Conservation (phyloP, 2,329 filamentous ascomycete species). For the Rutstroemia sp. region DNA sequence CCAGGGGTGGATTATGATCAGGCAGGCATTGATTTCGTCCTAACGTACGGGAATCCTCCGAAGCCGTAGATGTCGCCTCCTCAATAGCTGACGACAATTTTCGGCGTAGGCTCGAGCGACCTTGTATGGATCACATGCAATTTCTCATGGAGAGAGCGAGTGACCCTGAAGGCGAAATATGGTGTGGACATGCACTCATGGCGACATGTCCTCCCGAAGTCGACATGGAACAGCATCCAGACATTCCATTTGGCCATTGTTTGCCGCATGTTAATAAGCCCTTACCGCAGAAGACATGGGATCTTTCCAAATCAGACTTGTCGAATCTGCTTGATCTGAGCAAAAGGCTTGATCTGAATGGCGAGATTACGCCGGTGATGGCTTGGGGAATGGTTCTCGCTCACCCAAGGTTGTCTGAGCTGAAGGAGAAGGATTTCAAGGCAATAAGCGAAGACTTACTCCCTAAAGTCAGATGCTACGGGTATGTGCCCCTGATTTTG, state of each 20-base stretch:
- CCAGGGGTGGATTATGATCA: slow-evolving; percentile 64
- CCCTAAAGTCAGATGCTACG: slow-evolving; percentile 84
- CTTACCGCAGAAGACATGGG: slow-evolving; percentile 57
- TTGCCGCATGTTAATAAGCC: slow-evolving; percentile 10
- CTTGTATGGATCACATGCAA: slow-evolving; percentile 87
- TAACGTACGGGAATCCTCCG: slow-evolving; percentile 67
- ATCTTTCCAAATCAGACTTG: slow-evolving; percentile 69
- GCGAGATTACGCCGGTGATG: slow-evolving; percentile 93
- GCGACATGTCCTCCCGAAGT: slow-evolving; percentile 68
- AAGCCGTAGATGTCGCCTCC: slow-evolving; percentile 60
- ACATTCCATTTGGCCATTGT: slow-evolving; percentile 46
- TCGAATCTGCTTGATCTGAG: slow-evolving; percentile 79
- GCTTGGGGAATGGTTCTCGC: slow-evolving; percentile 77
- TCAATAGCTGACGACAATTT: slow-evolving; percentile 40
- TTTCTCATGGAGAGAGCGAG: slow-evolving; percentile 58
- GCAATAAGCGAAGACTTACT: slow-evolving; percentile 66
- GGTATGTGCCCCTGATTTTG: slow-evolving; percentile 45
- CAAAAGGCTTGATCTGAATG: slow-evolving; percentile 72
- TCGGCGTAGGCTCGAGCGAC: slow-evolving; percentile 69
- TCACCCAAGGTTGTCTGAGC: slow-evolving; percentile 59
- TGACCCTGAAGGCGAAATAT: slow-evolving; percentile 51
- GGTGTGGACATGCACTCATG: slow-evolving; percentile 91
- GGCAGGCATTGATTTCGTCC: slow-evolving; percentile 81
- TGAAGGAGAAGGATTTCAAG: slow-evolving; percentile 62
- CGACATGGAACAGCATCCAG: slow-evolving; percentile 37